Evolutionary conservation across 306 rosid genomes (phyloP).

Genomic region (Arachis hypogaea): DNA sequence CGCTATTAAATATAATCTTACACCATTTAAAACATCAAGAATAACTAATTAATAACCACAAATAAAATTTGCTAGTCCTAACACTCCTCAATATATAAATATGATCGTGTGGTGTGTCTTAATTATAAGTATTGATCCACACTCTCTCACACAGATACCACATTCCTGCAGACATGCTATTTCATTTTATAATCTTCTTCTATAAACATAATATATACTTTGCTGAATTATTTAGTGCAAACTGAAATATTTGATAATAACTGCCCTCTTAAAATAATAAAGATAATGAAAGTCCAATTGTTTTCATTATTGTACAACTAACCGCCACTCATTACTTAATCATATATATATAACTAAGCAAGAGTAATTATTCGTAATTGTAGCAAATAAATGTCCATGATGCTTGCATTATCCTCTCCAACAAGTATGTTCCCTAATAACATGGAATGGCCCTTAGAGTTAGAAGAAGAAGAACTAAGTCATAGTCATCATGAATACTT

Average conservation of each 20-base stretch:
- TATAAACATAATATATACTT: not conserved
- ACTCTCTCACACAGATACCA: conserved; percentile 28
- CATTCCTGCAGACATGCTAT: conserved; percentile 33
- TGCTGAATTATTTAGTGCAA: not conserved
- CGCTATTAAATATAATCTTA: too few species aligned
- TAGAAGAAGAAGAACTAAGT: conserved; percentile 37
- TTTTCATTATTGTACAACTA: too few species aligned
- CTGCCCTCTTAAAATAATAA: too few species aligned
- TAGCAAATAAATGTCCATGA: conserved; percentile 22
- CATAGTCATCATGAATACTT: not conserved
- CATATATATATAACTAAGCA: too few species aligned
- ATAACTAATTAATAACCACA: too few species aligned
- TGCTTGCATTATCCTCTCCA: conserved; percentile 46
- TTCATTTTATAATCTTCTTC: not conserved
- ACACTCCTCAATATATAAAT: too few species aligned
- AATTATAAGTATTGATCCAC: conserved; percentile 14
- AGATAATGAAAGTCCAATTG: too few species aligned
- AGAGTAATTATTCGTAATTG: not conserved
- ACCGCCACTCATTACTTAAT: too few species aligned
- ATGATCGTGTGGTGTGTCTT: not conserved
- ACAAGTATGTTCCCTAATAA: conserved; percentile 23
- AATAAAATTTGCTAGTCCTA: too few species aligned
- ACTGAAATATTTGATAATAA: not conserved
- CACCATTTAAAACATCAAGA: too few species aligned
- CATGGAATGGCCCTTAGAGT: conserved; percentile 43